Base-by-base conservation (phyloP, 805 yeast species). In the Cyberlindnera veronae region DNA sequence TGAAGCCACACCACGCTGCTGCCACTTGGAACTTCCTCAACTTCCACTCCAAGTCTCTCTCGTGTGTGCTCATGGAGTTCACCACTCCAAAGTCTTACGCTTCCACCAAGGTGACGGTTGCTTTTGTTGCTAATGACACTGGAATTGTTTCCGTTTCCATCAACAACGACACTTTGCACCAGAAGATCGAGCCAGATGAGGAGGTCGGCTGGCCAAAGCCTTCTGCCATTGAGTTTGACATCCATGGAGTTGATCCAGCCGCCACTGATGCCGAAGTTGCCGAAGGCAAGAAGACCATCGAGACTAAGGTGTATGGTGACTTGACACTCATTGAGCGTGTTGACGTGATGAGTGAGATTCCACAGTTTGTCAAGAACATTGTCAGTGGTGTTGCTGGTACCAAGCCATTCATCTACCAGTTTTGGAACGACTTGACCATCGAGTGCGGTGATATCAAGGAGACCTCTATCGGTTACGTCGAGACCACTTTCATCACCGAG, bases 1-100 rank as follows among this genome's bases (percentile, higher is more conserved):
- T 93, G 98, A 93, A 93, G 65, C 99, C 99, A 8, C 97, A 93
- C 64, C 99, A 93, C 66, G 96, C 97, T 26, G 99, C 99, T 41
- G 87, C 95, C 46, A 67, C 88, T 17, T 93, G 99, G 99, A 93
- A 91, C 66, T 93, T 93, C 61, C 66, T 86, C 47, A 84, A 87
- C 65, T 91, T 85, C 74, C 96, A 87, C 60, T 83, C 93, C 15
- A 74, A 79, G 37, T 68, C 79, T 29, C 71, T 74, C 52, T 71
- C 91, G 26, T 95, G 86, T 10, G 80, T 89, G 14, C 75, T 85
- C 50, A 93, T 93, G 96, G 97, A 93, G 64, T 93, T 87, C 69
- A 84, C 90, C 32, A 93, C 99, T 8, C 99, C 99, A 21, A 79
- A 69, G 42, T 81, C 96, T 2, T 93, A 93, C 63, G 96, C 85